Base-by-base conservation (phyloP, 257 asterid genomes). In the Henckelia pumila region DNA sequence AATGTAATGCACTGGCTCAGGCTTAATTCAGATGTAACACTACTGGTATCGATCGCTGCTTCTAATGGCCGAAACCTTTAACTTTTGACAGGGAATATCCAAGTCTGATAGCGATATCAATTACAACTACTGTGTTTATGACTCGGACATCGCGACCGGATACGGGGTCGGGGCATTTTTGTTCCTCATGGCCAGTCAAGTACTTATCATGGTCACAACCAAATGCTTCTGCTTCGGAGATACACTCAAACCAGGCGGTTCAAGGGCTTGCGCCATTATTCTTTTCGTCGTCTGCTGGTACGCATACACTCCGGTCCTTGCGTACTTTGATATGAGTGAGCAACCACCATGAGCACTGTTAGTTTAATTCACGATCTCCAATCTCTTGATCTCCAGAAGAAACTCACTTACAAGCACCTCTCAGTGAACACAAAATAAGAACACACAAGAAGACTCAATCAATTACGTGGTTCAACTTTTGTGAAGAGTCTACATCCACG, bases 271-370 rank as follows among this genome's bases (percentile, higher is more conserved):
- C 53, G 95, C 96, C 4, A 79, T 87, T 33, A 50, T 94, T 59
- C 95, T 94, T 37, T 91, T 88, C 84, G 80, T 91, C 24, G 56
- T 89, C 40, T 87, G 97, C 89, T 94, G 99, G 99, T 90, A 85
- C 37, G 30, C 56, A 85, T 32, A 25, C 57, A 25, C n/a, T 29
- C 5, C 61, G 35, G 28, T 13, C 49, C 56, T 14, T 44, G 33
- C 19, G n/a, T 24, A 2, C 22, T n/a, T n/a, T n/a, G n/a, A n/a
- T n/a, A n/a, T n/a, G n/a, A n/a, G n/a, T n/a, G n/a, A n/a, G n/a
- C n/a, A n/a, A n/a, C n/a, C n/a, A n/a, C n/a, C n/a, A n/a, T n/a
- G n/a, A n/a, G n/a, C n/a, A n/a, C n/a, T n/a, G n/a, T n/a, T n/a
- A n/a, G n/a, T n/a, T n/a, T n/a, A n/a, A n/a, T n/a, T n/a, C n/a